Percentiles rank a stretch among this genome's conserved stretches.
Conservation (phyloP, 1,139 yeast species). For the Hemisphaericaspora subhashii region DNA sequence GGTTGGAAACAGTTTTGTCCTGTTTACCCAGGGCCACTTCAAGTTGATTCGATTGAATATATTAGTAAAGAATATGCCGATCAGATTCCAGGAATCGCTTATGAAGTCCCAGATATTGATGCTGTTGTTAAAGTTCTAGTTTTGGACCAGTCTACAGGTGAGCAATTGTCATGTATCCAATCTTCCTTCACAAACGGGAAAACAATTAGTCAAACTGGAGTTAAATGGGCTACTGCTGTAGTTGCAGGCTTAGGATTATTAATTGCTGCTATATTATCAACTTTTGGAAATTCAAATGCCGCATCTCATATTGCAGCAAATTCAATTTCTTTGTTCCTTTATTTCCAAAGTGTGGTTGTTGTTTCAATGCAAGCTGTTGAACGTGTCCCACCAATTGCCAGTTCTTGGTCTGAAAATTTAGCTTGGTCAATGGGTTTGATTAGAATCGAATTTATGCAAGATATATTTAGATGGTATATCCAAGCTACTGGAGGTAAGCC, state of each 20-base stretch:
- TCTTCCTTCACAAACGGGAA: slow-evolving; percentile 70
- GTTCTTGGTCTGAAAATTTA: slow-evolving; percentile 77
- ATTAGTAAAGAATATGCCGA: slow-evolving; percentile 45
- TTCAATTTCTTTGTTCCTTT: slow-evolving; percentile 69
- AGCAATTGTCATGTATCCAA: slow-evolving; percentile 64
- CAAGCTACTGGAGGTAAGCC: slow-evolving; percentile 81
- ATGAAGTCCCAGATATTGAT: slow-evolving; percentile 74
- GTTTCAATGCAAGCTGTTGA: slow-evolving; percentile 73
- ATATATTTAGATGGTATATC: slow-evolving; percentile 77
- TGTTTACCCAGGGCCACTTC: slow-evolving; percentile 66
- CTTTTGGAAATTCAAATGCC: slow-evolving; percentile 77
- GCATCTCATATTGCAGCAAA: slow-evolving; percentile 78
- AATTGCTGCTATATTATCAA: slow-evolving; percentile 64
- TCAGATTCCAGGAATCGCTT: slow-evolving; percentile 70
- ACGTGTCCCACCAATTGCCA: slow-evolving; percentile 74
- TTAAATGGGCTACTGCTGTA: slow-evolving; percentile 82
- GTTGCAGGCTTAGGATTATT: slow-evolving; percentile 77
- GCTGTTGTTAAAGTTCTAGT: slow-evolving; percentile 62
- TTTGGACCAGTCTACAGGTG: slow-evolving; percentile 35
- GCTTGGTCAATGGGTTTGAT: slow-evolving; percentile 88
- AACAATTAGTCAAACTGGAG: slow-evolving; percentile 73
- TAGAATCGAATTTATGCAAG: slow-evolving; percentile 66
- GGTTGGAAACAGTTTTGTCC: slow-evolving; percentile 85
- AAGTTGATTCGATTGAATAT: slow-evolving; percentile 64
- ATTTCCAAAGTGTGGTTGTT: slow-evolving; percentile 76